Conservation (phyloP, 352 stramenopile species). For the Stramenopiles sp. region DNA sequence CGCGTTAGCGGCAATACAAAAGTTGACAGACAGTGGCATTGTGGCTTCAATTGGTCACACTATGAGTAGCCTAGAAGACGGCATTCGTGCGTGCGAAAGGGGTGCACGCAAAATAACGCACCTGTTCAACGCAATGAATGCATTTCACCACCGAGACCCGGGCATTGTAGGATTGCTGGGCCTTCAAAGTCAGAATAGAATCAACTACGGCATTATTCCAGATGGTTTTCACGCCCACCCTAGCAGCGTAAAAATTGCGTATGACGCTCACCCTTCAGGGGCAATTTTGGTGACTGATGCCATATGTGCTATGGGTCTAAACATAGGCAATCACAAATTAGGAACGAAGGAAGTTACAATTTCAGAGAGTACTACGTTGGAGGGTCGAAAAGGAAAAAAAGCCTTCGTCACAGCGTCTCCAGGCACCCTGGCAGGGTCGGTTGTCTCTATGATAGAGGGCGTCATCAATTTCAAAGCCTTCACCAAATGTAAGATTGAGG, state of each 20-base stretch:
- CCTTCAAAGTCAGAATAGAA: slow-evolving; percentile 17
- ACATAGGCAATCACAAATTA: slow-evolving; percentile 43
- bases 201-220: slow-evolving; percentile 56
- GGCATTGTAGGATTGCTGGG: slow-evolving; percentile 60
- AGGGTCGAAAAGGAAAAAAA: background rate
- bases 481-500: slow-evolving; percentile 46
- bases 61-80: slow-evolving; percentile 39
- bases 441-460: slow-evolving; percentile 53
- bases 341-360: slow-evolving; percentile 19
- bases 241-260: slow-evolving; percentile 49
- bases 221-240: slow-evolving; percentile 61
- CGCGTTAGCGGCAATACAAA: slow-evolving; percentile 33
- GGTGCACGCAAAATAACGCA: slow-evolving; percentile 57
- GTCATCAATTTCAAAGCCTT: slow-evolving; percentile 49
- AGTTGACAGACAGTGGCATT: slow-evolving; percentile 30
- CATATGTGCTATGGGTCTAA: slow-evolving; percentile 53
- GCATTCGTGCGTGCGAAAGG: slow-evolving; percentile 34
- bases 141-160: slow-evolving; percentile 66
- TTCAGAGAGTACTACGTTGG: background rate
- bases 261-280: slow-evolving; percentile 43
- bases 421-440: slow-evolving; percentile 53
- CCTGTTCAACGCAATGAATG: slow-evolving; percentile 69
- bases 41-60: slow-evolving; percentile 51
- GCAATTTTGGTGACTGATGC: slow-evolving; percentile 55
- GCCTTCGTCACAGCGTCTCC: slow-evolving; percentile 13